A percentile compares a stretch with the other conserved stretches of the same genome.
Conservation (phyloP, 2,329 filamentous ascomycete species). For the Aspergillus tubingensis region DNA sequence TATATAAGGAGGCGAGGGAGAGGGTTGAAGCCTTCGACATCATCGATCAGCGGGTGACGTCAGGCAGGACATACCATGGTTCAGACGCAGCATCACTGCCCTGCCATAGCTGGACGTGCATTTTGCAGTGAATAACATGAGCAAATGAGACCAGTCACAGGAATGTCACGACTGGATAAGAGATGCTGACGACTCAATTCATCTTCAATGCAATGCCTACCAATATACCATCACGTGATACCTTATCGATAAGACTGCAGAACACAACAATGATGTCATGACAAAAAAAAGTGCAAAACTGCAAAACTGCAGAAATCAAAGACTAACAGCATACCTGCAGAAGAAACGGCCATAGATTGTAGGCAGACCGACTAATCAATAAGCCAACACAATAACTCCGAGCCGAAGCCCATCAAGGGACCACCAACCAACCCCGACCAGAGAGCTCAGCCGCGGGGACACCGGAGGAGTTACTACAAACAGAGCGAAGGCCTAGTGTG, state of each 20-base stretch:
- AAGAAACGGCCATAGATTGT: no score
- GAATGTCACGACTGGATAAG: not conserved
- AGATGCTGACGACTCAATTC: not conserved
- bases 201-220: no score
- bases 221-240: not conserved
- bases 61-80: not conserved
- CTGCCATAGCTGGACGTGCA: not conserved
- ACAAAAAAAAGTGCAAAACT: no score
- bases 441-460: no score
- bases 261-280: constrained; percentile 3
- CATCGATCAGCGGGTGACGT: constrained; percentile 13
- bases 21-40: constrained; percentile 6
- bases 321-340: not conserved
- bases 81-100: not conserved
- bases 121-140: not conserved
- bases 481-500: constrained; percentile 5
- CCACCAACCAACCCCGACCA: no score
- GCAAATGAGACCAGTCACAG: not conserved
- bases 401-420: no score
- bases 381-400: not conserved
- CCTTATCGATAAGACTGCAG: constrained; percentile 1
- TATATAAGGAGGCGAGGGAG: not conserved
- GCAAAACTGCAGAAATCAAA: no score
- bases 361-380: not conserved
- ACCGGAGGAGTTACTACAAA: constrained; percentile 4